These are phyloP conservation scores for Sporothrix pallida DNA, from an alignment of 2,329 filamentous ascomycete species.

Conservation along the genomic window DNA sequence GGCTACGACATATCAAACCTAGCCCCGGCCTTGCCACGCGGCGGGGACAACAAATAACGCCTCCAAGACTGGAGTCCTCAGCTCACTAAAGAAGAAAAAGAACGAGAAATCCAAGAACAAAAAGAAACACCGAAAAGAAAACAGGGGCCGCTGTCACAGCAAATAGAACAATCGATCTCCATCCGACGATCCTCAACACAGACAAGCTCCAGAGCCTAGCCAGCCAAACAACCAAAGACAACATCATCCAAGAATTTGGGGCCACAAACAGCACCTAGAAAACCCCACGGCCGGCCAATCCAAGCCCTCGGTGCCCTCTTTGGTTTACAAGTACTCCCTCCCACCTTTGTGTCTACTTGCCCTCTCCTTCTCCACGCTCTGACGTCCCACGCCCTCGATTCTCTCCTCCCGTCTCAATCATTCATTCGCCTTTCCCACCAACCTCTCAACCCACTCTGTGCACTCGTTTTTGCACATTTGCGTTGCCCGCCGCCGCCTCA, in stretches of 20 bases:
- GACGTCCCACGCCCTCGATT: background rate
- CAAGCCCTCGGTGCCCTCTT: background rate
- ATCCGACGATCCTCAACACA: constrained; percentile 12
- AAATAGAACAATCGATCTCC: constrained; percentile 14
- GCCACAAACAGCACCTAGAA: background rate
- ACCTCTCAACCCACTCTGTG: background rate
- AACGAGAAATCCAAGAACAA: background rate
- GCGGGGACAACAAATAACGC: constrained; percentile 10
- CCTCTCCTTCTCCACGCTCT: background rate
- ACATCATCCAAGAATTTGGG: no score
- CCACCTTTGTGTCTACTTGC: background rate
- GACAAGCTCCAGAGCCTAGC: background rate
- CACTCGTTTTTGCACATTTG: background rate
- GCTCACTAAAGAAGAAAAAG: background rate
- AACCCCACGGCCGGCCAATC: constrained; percentile 11
- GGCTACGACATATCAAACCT: constrained; percentile 15
- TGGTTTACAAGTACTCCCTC: background rate
- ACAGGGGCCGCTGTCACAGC: background rate
- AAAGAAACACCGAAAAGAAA: background rate
- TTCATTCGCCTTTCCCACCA: constrained; percentile 14
- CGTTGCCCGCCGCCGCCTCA: background rate
- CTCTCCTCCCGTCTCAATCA: background rate
- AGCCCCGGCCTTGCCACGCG: constrained; percentile 15
- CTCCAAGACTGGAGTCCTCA: background rate
- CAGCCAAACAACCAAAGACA: background rate